phyloP scores from a whole-genome alignment of 805 yeast genomes.

The Schwanniomyces yamadae region DNA sequence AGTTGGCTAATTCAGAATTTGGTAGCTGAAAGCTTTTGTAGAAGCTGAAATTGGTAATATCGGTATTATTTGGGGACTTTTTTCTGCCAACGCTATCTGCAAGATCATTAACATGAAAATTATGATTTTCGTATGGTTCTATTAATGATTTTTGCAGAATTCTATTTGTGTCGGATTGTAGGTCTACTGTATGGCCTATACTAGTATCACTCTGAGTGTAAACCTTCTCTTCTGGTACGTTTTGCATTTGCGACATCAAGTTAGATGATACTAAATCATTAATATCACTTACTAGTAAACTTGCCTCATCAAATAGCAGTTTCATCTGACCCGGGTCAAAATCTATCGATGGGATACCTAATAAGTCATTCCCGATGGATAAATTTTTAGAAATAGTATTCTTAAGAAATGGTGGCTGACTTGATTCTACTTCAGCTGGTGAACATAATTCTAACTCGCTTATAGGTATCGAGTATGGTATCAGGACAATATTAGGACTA shows the following conservation, averaged over 20 bases:
- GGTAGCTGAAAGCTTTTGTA: conserved; percentile 7
- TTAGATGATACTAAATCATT: conserved; percentile 21
- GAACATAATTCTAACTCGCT: no score
- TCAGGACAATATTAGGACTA: background rate
- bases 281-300: conserved; percentile 32
- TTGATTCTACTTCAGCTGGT: background rate
- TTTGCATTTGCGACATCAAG: background rate
- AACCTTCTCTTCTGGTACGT: background rate
- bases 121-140: conserved; percentile 17
- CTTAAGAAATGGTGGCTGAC: background rate
- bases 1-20: conserved; percentile 26
- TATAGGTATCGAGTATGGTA: background rate
- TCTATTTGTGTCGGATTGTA: background rate
- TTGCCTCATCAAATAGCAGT: conserved; percentile 34
- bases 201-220: background rate
- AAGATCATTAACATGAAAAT: conserved; percentile 21
- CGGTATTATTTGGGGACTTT: background rate
- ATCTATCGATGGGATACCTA: background rate
- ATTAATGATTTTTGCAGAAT: conserved; percentile 3
- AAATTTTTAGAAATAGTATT: conserved; percentile 1
- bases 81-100: conserved; percentile 5
- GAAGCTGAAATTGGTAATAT: no score
- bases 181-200: background rate
- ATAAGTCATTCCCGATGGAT: background rate
- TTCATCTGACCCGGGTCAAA: conserved; percentile 10